These are phyloP conservation scores for Paradendryphiella salina DNA, from an alignment of 2,329 filamentous ascomycete genomes.

Conservation along the genomic window DNA sequence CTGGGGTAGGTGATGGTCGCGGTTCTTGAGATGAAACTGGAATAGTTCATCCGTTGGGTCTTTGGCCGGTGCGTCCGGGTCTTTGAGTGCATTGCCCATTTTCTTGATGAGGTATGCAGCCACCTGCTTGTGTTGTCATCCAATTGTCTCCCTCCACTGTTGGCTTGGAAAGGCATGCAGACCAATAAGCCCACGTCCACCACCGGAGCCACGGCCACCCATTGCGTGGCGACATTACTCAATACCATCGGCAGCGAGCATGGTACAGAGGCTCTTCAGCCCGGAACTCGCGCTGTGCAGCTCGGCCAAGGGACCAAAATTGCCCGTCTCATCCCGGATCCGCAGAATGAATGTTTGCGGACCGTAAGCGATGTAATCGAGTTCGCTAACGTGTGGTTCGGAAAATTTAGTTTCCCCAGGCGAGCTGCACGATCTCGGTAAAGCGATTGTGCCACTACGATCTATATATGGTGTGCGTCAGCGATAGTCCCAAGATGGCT, in stretches of 20 bases:
- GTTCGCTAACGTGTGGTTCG: conserved; percentile 18
- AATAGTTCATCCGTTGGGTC: conserved; percentile 51
- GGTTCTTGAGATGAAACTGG: conserved; percentile 46
- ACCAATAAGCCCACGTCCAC: conserved; percentile 57
- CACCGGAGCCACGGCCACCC: conserved; percentile 60
- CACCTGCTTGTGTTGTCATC: conserved; percentile 62
- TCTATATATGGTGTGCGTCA: conserved; percentile 31
- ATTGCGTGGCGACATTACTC: conserved; percentile 58
- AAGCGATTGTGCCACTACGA: conserved; percentile 58
- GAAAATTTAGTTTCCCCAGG: conserved; percentile 2
- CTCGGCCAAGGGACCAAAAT: conserved; percentile 55
- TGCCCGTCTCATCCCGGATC: conserved; percentile 55
- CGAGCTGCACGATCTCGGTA: conserved; percentile 37
- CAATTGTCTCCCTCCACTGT: conserved; percentile 62
- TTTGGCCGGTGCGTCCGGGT: conserved; percentile 37
- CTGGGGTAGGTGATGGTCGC: conserved; percentile 30
- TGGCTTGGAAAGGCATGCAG: conserved; percentile 57
- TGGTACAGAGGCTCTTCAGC: conserved; percentile 59
- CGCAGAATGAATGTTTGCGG: conserved; percentile 59
- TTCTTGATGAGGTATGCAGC: conserved; percentile 58
- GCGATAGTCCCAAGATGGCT: conserved; percentile 6
- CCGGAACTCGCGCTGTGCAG: conserved; percentile 59
- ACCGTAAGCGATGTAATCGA: conserved; percentile 51
- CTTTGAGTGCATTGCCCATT: conserved; percentile 50
- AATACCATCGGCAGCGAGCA: conserved; percentile 58